Conservation (phyloP, 208 protist species). For the Leishmania aethiopica region DNA sequence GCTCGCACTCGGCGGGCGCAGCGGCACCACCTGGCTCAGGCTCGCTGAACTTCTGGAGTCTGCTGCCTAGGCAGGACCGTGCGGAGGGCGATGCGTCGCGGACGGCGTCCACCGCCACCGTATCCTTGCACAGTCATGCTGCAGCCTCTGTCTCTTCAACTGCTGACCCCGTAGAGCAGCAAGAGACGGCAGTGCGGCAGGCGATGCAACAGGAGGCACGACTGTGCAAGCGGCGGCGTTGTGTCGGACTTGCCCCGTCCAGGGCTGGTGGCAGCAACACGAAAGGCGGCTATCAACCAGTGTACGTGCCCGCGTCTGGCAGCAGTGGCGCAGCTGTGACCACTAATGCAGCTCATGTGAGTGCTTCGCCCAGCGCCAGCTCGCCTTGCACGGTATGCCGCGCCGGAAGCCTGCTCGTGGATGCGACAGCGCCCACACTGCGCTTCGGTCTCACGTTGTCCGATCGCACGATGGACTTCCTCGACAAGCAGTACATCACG, state of each 20-base stretch:
- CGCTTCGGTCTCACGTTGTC: conserved; percentile 64
- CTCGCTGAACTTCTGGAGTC: conserved; percentile 12
- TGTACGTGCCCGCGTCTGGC: conserved; percentile 7
- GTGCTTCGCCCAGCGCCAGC: neutral
- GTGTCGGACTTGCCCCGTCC: conserved; percentile 9
- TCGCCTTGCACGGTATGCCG: conserved; percentile 24
- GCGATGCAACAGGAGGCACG: conserved; percentile 24
- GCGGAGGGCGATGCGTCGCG: conserved; percentile 3
- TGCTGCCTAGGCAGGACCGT: conserved; percentile 11
- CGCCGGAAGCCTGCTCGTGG: conserved; percentile 56
- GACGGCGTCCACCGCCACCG: neutral
- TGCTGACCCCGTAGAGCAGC: conserved; percentile 17
- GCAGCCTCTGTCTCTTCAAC: neutral
- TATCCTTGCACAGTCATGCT: neutral
- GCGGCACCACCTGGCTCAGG: neutral
- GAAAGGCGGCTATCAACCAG: conserved; percentile 1
- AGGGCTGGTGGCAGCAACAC: neutral
- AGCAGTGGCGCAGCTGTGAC: neutral
- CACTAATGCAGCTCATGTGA: neutral
- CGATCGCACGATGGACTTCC: conserved; percentile 51
- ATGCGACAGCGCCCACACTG: conserved; percentile 31
- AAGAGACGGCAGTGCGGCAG: conserved; percentile 1
- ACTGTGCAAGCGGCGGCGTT: conserved; percentile 30
- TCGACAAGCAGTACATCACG: conserved; percentile 59
- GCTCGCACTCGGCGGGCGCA: neutral